Evolutionary conservation across 345 rosid genomes (phyloP).

Genomic region (Gynandropsis gynandra): DNA sequence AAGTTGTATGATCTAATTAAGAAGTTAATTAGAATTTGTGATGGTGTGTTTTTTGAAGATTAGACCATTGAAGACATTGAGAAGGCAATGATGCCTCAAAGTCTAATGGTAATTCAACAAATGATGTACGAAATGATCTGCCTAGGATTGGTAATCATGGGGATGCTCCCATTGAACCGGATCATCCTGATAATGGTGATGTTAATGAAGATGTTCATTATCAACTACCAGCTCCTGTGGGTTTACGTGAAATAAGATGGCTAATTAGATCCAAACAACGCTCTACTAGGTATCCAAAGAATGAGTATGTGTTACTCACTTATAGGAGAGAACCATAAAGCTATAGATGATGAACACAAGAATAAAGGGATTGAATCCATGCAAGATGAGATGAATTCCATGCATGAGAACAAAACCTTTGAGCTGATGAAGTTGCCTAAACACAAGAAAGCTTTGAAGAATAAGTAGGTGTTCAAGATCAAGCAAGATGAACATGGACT

Average conservation of each 20-base stretch:
- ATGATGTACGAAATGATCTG: not conserved
- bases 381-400: not conserved
- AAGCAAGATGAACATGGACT: not conserved
- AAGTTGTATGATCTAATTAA: not conserved
- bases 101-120: not conserved
- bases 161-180: not conserved
- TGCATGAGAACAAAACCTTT: not conserved
- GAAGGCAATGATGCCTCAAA: not conserved
- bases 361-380: not conserved
- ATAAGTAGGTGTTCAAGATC: not conserved
- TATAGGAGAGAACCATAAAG: not conserved
- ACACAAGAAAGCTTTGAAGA: not conserved
- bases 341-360: not conserved
- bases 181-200: not conserved
- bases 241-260: not conserved
- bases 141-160: not conserved
- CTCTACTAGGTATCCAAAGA: not conserved
- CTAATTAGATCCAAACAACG: not conserved
- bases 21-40: not conserved
- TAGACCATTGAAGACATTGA: not conserved
- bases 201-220: not conserved
- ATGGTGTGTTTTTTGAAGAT: not conserved
- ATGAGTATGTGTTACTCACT: not conserved
- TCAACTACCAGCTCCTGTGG: not conserved
- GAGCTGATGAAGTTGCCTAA: not conserved